These are phyloP conservation scores for Citrullus colocynthis DNA, from an alignment of 306 rosid genomes.

Conservation along the genomic window DNA sequence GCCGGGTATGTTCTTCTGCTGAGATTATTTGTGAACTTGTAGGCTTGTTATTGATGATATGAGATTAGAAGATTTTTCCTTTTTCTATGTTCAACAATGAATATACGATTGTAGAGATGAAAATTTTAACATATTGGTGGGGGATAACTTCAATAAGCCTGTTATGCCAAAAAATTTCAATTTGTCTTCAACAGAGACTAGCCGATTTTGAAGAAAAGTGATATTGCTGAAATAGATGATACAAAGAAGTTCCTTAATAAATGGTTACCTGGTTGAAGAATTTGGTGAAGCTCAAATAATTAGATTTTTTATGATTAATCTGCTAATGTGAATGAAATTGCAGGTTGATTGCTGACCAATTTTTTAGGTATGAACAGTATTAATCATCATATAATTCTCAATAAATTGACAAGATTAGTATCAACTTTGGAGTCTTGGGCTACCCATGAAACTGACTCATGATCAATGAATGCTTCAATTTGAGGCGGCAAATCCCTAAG, in stretches of 20 bases:
- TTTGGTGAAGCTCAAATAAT: not conserved
- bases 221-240: not conserved
- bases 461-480: not conserved
- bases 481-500: not conserved
- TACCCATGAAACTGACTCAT: not conserved
- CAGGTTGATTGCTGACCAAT: not conserved
- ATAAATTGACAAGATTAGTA: not conserved
- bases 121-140: not conserved
- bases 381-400: not conserved
- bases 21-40: constrained; percentile 10
- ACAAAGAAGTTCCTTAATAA: not conserved
- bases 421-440: not conserved
- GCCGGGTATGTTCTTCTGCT: constrained; percentile 46
- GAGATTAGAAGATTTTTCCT: not conserved
- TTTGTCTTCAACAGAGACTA: too few species aligned
- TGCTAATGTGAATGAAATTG: not conserved
- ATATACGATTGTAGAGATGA: not conserved
- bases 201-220: too few species aligned
- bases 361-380: not conserved
- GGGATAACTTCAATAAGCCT: not conserved
- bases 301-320: not conserved
- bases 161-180: not conserved
- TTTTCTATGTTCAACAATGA: not conserved
- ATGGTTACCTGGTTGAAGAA: not conserved
- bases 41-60: not conserved